Percentiles rank a stretch among this genome's conserved stretches.
Evolutionary conservation across 257 asterid genomes (phyloP).

Genomic region (Coffea eugenioides): DNA sequence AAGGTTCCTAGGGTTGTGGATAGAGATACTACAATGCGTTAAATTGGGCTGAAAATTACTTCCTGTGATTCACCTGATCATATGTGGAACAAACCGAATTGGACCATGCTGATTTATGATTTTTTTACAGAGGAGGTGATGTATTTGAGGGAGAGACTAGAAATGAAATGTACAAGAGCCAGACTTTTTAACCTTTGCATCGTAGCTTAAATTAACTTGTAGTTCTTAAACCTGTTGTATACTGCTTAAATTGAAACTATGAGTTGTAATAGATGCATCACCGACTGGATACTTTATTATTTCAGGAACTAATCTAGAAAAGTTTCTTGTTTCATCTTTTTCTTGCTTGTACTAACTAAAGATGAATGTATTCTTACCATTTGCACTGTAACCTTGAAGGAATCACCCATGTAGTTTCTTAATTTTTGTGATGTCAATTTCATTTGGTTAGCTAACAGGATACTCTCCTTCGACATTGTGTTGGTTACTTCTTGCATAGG

Average conservation of each 20-base stretch:
- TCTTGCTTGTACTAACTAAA: background rate
- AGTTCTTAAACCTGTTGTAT: background rate
- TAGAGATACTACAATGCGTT: constrained; percentile 55
- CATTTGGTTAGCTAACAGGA: background rate
- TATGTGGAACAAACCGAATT: background rate
- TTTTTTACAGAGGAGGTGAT: background rate
- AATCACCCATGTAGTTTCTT: too few relatives aligned
- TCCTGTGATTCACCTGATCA: background rate
- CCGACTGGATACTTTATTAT: background rate
- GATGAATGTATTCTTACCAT: too few relatives aligned
- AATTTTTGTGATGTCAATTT: background rate
- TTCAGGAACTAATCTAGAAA: background rate
- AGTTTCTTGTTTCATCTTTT: background rate
- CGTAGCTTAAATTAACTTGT: background rate
- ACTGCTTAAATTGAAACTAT: background rate
- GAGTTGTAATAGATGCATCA: background rate
- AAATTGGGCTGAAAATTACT: constrained; percentile 3
- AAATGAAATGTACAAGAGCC: background rate
- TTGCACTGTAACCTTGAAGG: background rate
- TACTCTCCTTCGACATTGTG: background rate
- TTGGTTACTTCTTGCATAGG: background rate
- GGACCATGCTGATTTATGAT: background rate
- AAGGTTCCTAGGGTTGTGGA: constrained; percentile 47
- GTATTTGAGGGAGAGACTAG: background rate
- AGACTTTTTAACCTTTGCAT: too few relatives aligned